Evolutionary conservation across 202 grass and related monocot genomes (phyloP).

Genomic region (Eragrostis tef): DNA sequence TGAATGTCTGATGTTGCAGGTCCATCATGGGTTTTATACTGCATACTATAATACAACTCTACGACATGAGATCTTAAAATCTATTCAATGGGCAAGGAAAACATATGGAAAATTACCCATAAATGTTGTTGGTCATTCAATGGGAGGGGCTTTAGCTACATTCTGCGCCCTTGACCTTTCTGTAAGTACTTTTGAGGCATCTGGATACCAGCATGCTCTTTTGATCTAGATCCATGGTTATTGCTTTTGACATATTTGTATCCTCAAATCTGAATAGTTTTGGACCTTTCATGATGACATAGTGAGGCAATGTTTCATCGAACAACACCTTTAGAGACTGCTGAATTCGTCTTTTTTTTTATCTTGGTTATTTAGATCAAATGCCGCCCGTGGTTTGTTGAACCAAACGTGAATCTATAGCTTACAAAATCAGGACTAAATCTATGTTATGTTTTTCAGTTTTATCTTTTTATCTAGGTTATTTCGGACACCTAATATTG

Average conservation of each 20-base stretch:
- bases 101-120: conserved; percentile 65
- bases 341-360: conserved; percentile 17
- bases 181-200: conserved; percentile 53
- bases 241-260: not conserved
- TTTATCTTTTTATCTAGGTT: not conserved
- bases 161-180: conserved; percentile 92
- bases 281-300: conserved; percentile 5
- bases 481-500: not conserved
- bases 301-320: not conserved
- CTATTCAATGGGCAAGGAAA: conserved; percentile 62
- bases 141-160: conserved; percentile 91
- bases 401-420: conserved; percentile 10
- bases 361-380: conserved; percentile 16
- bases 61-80: conserved; percentile 62
- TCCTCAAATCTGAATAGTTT: conserved; percentile 8
- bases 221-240: not conserved
- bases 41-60: conserved; percentile 85
- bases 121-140: conserved; percentile 82
- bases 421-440: not conserved
- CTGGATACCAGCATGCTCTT: conserved; percentile 4
- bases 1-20: conserved; percentile 49
- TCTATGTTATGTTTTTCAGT: not conserved
- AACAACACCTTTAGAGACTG: conserved; percentile 1
- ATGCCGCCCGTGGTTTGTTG: conserved; percentile 3
- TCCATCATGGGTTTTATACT: conserved; percentile 93